phyloP scores from a whole-genome alignment of 768 basidiomycete genomes.

The Podaxis rugospora region DNA sequence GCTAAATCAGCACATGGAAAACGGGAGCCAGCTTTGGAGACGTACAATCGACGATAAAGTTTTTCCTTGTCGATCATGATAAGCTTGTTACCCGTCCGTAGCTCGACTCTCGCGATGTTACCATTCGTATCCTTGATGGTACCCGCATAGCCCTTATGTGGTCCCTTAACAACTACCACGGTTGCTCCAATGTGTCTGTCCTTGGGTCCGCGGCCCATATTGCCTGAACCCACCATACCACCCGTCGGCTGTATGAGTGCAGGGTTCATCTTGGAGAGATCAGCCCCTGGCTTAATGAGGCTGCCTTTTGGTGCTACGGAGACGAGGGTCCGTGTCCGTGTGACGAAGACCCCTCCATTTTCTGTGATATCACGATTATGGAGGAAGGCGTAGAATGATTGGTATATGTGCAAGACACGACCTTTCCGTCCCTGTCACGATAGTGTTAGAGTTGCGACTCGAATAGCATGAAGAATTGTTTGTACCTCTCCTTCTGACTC shows the following conservation, averaged over 20 bases:
- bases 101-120: conserved; percentile 78
- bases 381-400: conserved; percentile 90
- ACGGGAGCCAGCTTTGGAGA: conserved; percentile 12
- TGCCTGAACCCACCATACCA: conserved; percentile 77
- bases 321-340: conserved; percentile 74
- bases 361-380: conserved; percentile 88
- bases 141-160: conserved; percentile 87
- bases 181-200: conserved; percentile 78
- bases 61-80: conserved; percentile 84
- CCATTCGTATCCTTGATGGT: conserved; percentile 96
- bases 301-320: conserved; percentile 87
- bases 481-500: conserved; percentile 85
- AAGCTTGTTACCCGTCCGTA: conserved; percentile 84
- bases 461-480: background rate
- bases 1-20: conserved; percentile 5
- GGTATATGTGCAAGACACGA: conserved; percentile 87
- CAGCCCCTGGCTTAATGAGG: conserved; percentile 58
- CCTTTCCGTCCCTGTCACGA: conserved; percentile 71
- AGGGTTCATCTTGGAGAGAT: conserved; percentile 92
- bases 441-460: background rate
- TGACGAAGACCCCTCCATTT: conserved; percentile 94
- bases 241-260: conserved; percentile 59
- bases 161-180: conserved; percentile 81
- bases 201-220: conserved; percentile 73
- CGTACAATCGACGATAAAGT: conserved; percentile 68